A percentile compares a stretch with the other conserved stretches of the same genome.
These are phyloP conservation scores for Leptographium galeiforme DNA, from an alignment of 2,329 filamentous ascomycete species.

Conservation along the genomic window DNA sequence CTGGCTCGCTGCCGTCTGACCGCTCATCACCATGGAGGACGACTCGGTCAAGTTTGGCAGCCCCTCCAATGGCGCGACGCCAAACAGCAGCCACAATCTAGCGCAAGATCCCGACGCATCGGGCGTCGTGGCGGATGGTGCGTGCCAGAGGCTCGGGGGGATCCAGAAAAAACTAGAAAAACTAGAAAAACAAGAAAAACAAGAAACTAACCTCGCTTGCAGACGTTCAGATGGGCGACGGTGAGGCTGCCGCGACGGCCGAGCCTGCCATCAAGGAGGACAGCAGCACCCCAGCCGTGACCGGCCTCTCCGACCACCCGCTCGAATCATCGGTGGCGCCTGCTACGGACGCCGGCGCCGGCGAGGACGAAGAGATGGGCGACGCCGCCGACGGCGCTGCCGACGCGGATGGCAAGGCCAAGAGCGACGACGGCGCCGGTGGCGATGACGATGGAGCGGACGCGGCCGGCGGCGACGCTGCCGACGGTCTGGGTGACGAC, in stretches of 20 bases:
- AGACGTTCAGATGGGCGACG: conserved; percentile 55
- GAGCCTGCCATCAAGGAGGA: conserved; percentile 47
- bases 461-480: neutral
- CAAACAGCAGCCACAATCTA: conserved; percentile 40
- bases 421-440: conserved; percentile 1
- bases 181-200: too few species aligned
- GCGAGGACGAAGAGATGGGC: conserved; percentile 72
- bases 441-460: conserved; percentile 1
- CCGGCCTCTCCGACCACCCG: conserved; percentile 44
- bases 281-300: conserved; percentile 43
- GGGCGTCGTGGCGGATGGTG: conserved; percentile 32
- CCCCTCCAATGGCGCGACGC: conserved; percentile 41
- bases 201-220: too few species aligned
- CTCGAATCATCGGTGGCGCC: conserved; percentile 55
- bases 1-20: neutral
- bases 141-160: conserved; percentile 3
- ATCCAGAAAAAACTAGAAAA: too few species aligned
- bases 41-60: conserved; percentile 42
- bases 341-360: conserved; percentile 42
- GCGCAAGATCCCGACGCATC: conserved; percentile 35
- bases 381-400: conserved; percentile 26
- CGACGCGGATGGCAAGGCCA: conserved; percentile 5
- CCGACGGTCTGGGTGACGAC: conserved; percentile 27
- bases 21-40: conserved; percentile 39
- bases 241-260: conserved; percentile 15